phyloP scores from a whole-genome alignment of 2,329 filamentous ascomycete species.

The Scytalidium sp. region DNA sequence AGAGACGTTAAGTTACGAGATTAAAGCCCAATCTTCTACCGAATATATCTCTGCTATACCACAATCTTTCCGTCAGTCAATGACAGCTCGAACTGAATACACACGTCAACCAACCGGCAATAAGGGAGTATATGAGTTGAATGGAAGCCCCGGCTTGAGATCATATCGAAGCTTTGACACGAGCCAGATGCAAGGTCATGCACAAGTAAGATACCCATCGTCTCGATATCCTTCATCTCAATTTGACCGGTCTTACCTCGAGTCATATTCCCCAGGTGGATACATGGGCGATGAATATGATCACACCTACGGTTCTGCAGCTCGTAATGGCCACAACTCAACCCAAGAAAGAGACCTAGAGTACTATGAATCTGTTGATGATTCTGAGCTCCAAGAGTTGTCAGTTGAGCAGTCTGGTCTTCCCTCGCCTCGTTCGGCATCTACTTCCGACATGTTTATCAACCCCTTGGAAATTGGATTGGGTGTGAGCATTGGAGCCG shows the following conservation, averaged over 20 bases:
- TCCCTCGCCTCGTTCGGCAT: background rate
- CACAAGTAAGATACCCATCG: background rate
- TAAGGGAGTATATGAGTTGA: background rate
- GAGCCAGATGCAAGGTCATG: background rate
- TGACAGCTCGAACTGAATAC: background rate
- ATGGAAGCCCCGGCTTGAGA: background rate
- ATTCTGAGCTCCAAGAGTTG: background rate
- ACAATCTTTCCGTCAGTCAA: background rate
- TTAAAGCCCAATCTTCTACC: background rate
- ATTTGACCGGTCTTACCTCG: background rate
- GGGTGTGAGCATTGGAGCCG: background rate
- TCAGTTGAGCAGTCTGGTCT: background rate
- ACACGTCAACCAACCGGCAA: slow-evolving; percentile 2
- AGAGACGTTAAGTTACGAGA: slow-evolving; percentile 4
- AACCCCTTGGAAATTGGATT: background rate
- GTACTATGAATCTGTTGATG: background rate
- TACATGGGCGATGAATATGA: slow-evolving; percentile 12
- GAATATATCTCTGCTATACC: background rate
- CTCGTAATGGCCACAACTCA: too few relatives aligned
- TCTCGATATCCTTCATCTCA: background rate
- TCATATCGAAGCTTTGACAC: slow-evolving; percentile 8
- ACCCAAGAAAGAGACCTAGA: slow-evolving; percentile 7
- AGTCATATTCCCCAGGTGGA: background rate
- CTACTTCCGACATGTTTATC: background rate
- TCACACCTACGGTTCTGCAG: slow-evolving; percentile 17